These are phyloP conservation scores for Prototheca wickerhamii DNA, from an alignment of 163 green algal species.

Conservation along the genomic window DNA sequence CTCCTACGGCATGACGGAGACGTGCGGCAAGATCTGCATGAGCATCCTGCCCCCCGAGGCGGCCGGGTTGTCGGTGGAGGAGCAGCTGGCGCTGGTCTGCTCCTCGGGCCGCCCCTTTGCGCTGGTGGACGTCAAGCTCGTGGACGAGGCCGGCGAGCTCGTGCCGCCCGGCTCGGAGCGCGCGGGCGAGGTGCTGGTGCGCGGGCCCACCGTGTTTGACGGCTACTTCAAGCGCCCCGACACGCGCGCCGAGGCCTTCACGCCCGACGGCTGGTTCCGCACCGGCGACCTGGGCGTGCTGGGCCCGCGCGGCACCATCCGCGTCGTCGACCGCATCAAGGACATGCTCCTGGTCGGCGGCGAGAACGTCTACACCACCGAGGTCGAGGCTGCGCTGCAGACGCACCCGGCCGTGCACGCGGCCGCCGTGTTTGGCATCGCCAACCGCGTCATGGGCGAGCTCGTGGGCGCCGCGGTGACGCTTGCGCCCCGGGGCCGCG, in stretches of 20 bases:
- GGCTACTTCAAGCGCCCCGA: conserved; percentile 46
- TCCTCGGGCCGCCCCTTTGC: conserved; percentile 68
- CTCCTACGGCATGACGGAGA: conserved; percentile 92
- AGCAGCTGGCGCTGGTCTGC: conserved; percentile 49
- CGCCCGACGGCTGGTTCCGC: conserved; percentile 58
- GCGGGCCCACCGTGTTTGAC: conserved; percentile 65
- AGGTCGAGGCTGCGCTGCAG: conserved; percentile 73
- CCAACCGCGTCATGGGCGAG: conserved; percentile 67
- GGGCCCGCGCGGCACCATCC: conserved; percentile 46
- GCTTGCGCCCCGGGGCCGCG: conserved; percentile 16
- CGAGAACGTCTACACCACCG: conserved; percentile 84
- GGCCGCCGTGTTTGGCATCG: conserved; percentile 66
- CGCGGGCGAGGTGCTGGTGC: conserved; percentile 64
- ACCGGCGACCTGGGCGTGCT: conserved; percentile 68
- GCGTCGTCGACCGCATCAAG: conserved; percentile 77
- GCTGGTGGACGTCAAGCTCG: conserved; percentile 64
- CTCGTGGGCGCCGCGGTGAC: conserved; percentile 57
- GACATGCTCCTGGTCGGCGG: conserved; percentile 84
- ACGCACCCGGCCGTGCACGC: conserved; percentile 54
- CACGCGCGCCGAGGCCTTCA: conserved; percentile 39
- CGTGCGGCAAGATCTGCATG: conserved; percentile 91
- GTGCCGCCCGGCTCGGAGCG: background rate
- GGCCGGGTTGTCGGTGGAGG: conserved; percentile 11
- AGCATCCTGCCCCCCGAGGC: conserved; percentile 50
- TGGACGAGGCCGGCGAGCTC: conserved; percentile 32